Conservation (phyloP, 306 rosid genomes). For the Casuarina cunninghamiana region DNA sequence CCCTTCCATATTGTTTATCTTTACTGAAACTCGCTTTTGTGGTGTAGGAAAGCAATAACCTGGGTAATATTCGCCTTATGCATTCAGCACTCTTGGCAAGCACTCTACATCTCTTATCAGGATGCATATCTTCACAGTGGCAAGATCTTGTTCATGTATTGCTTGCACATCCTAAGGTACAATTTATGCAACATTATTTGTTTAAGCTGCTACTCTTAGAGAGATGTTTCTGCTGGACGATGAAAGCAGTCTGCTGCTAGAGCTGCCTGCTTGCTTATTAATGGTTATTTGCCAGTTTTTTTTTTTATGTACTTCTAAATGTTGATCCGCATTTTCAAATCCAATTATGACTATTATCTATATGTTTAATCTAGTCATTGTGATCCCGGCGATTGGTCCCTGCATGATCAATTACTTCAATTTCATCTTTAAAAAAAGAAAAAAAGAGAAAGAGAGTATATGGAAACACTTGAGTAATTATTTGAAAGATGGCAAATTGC, state of each 20-base stretch:
- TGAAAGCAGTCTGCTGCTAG: slow-evolving; percentile 14
- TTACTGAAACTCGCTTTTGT: slow-evolving; percentile 37
- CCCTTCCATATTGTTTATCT: slow-evolving; percentile 24
- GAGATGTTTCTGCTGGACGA: slow-evolving; percentile 9
- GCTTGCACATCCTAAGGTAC: slow-evolving; percentile 92
- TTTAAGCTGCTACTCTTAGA: slow-evolving; percentile 19
- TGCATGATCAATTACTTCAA: no score
- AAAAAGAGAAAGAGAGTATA: background rate
- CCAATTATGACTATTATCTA: background rate
- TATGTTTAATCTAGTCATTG: slow-evolving; percentile 3
- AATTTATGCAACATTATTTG: slow-evolving; percentile 9
- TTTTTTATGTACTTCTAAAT: slow-evolving; percentile 9
- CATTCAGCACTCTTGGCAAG: slow-evolving; percentile 80
- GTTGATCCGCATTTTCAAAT: background rate
- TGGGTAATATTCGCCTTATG: slow-evolving; percentile 48
- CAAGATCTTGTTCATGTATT: slow-evolving; percentile 78
- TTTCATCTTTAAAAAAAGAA: no score
- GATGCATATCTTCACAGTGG: slow-evolving; percentile 78
- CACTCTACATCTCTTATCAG: slow-evolving; percentile 70
- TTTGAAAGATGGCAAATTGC: background rate
- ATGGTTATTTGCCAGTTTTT: slow-evolving; percentile 20
- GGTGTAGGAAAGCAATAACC: slow-evolving; percentile 64
- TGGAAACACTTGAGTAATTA: background rate
- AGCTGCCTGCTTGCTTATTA: slow-evolving; percentile 22
- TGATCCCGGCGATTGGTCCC: slow-evolving; percentile 4